These are phyloP conservation scores for Suhomyces coccinellae DNA, from an alignment of 1,139 yeast species.

Conservation along the genomic window DNA sequence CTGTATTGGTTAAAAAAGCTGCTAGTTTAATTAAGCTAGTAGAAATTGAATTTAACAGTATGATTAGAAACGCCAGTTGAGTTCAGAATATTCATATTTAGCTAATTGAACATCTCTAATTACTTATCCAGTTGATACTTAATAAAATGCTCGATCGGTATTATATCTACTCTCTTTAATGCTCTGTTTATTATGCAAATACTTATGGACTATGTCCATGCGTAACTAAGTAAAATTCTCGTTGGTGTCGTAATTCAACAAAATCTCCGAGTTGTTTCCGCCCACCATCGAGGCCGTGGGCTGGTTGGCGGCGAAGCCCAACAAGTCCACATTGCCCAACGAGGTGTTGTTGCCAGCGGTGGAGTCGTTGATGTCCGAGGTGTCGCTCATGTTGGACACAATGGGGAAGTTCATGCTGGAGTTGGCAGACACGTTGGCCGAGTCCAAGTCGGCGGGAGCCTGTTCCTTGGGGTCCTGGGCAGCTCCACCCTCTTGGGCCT, in stretches of 20 bases:
- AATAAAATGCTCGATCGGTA: too few species aligned
- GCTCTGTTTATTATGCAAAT: conserved; percentile 3
- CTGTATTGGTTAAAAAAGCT: too few species aligned
- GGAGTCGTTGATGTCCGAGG: conserved; percentile 8
- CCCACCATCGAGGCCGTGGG: conserved; percentile 5
- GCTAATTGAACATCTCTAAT: too few species aligned
- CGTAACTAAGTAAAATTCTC: conserved; percentile 9
- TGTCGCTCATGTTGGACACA: conserved; percentile 3
- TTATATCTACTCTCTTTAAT: neutral
- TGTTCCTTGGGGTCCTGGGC: neutral
- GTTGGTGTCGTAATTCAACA: conserved; percentile 12
- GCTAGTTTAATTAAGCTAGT: too few species aligned
- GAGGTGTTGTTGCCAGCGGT: conserved; percentile 11
- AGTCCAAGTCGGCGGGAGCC: conserved; percentile 5
- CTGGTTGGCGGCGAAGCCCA: conserved; percentile 22
- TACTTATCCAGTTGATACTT: too few species aligned
- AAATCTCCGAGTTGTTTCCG: conserved; percentile 8
- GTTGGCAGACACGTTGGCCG: conserved; percentile 9
- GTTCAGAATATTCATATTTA: too few species aligned
- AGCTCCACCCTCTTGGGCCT: neutral
- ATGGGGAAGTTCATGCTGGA: conserved; percentile 6
- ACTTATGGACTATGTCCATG: conserved; percentile 3
- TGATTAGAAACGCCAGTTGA: too few species aligned
- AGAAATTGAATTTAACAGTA: too few species aligned
- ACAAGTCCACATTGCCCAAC: conserved; percentile 26